A percentile compares a stretch with the other conserved stretches of the same genome.
These are phyloP conservation scores for Penicillium coprophilum DNA, from an alignment of 495 filamentous ascomycete species.

Conservation along the genomic window DNA sequence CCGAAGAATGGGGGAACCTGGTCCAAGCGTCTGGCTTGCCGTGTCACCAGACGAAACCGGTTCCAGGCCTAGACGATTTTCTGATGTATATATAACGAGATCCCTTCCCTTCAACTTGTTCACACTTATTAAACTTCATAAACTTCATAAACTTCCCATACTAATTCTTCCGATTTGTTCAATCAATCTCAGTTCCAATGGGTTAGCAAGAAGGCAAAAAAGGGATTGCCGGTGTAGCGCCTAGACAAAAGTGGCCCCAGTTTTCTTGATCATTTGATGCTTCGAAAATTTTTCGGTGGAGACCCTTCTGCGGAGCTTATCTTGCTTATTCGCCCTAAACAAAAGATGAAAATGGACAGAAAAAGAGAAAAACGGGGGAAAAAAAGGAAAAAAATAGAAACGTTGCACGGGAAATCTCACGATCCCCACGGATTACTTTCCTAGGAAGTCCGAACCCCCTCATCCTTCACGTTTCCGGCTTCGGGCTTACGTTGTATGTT, in stretches of 20 bases:
- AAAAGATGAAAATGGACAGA: too few species aligned
- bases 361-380: too few species aligned
- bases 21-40: slow-evolving; percentile 16
- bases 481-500: too few species aligned
- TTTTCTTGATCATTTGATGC: slow-evolving; percentile 32
- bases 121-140: too few species aligned
- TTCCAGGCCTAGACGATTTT: slow-evolving; percentile 30
- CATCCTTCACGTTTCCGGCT: slow-evolving; percentile 12
- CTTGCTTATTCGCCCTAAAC: slow-evolving; percentile 20
- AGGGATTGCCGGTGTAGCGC: background rate
- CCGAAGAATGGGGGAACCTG: slow-evolving; percentile 23
- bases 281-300: slow-evolving; percentile 35
- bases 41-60: slow-evolving; percentile 25
- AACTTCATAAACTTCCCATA: too few species aligned
- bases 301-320: slow-evolving; percentile 30
- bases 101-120: too few species aligned
- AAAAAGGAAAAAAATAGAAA: slow-evolving; percentile 18
- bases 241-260: slow-evolving; percentile 16
- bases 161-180: background rate
- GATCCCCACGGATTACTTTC: slow-evolving; percentile 33
- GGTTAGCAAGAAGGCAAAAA: background rate
- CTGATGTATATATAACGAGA: too few species aligned
- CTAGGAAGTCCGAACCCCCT: slow-evolving; percentile 32
- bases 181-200: background rate
- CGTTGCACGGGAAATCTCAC: slow-evolving; percentile 26